Percentiles rank a stretch among this genome's conserved stretches.
These are phyloP conservation scores for Striga hermonthica DNA, from an alignment of 305 asterid genomes.

Conservation along the genomic window DNA sequence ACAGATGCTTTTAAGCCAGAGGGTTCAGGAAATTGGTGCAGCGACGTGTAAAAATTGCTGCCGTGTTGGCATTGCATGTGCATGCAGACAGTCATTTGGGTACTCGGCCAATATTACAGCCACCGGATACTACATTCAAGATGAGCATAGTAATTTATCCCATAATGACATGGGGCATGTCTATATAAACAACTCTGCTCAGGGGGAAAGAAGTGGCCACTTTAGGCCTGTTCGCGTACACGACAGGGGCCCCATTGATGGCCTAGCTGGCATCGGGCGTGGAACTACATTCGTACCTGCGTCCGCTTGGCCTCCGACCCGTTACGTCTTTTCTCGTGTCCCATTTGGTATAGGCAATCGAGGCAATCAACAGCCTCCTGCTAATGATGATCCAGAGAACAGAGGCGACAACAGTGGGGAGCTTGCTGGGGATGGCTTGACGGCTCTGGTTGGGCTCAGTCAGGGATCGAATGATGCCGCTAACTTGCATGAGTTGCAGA, in stretches of 20 bases:
- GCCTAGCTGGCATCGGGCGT: constrained; percentile 93
- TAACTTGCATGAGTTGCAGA: constrained; percentile 58
- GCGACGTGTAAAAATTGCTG: constrained; percentile 90
- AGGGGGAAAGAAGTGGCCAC: constrained; percentile 70
- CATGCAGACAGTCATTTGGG: constrained; percentile 74
- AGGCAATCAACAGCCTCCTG: constrained; percentile 66
- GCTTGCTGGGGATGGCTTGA: constrained; percentile 84
- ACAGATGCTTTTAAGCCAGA: constrained; percentile 91
- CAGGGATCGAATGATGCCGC: constrained; percentile 60
- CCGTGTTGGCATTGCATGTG: constrained; percentile 63
- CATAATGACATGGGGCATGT: constrained; percentile 56
- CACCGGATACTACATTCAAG: constrained; percentile 70
- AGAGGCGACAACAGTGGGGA: constrained; percentile 71
- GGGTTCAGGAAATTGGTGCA: constrained; percentile 85
- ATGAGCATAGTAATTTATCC: constrained; percentile 55
- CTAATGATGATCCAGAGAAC: constrained; percentile 75
- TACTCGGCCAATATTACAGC: constrained; percentile 57
- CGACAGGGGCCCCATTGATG: constrained; percentile 83
- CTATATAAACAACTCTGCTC: constrained; percentile 67
- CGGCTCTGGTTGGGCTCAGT: constrained; percentile 96
- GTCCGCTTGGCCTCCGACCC: constrained; percentile 93
- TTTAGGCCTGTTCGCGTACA: constrained; percentile 85
- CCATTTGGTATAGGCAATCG: constrained; percentile 89
- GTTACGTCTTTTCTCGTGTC: constrained; percentile 95
- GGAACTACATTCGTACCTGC: constrained; percentile 81